These are phyloP conservation scores for Exophiala phaeomuriformis DNA, from an alignment of 2,329 filamentous ascomycete species.

Conservation along the genomic window DNA sequence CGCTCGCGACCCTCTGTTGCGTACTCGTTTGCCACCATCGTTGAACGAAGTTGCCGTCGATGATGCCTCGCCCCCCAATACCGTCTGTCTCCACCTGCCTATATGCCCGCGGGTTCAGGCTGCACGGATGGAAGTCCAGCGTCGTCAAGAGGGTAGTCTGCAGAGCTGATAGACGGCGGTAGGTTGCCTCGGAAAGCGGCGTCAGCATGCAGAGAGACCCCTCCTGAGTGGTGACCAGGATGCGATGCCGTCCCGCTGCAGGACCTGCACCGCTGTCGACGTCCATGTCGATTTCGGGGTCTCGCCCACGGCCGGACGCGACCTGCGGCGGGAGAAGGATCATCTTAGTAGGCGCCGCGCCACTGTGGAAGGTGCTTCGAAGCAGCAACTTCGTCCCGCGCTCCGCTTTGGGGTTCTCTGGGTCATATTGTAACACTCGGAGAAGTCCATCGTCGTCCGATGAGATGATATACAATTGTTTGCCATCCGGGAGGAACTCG, in stretches of 20 bases:
- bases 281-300: slow-evolving; percentile 33
- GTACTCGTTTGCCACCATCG: slow-evolving; percentile 70
- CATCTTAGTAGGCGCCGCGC: slow-evolving; percentile 67
- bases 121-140: slow-evolving; percentile 64
- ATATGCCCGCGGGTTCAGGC: slow-evolving; percentile 76
- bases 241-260: slow-evolving; percentile 4
- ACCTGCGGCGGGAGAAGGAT: slow-evolving; percentile 59
- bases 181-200: slow-evolving; percentile 68
- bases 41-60: slow-evolving; percentile 70
- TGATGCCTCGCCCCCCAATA: slow-evolving; percentile 53
- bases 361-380: slow-evolving; percentile 78
- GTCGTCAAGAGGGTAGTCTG: slow-evolving; percentile 71
- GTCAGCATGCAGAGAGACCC: slow-evolving; percentile 72
- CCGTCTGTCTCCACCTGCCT: slow-evolving; percentile 50
- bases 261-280: not conserved
- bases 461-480: slow-evolving; percentile 73
- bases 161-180: slow-evolving; percentile 75
- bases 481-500: slow-evolving; percentile 81
- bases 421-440: slow-evolving; percentile 87
- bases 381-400: slow-evolving; percentile 82
- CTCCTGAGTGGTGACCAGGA: slow-evolving; percentile 63
- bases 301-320: slow-evolving; percentile 9
- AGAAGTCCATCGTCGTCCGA: slow-evolving; percentile 79
- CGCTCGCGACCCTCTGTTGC: slow-evolving; percentile 63
- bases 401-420: slow-evolving; percentile 89